phyloP scores from a whole-genome alignment of 228 moss, liverwort and hornwort genomes.

The Sphagnum magellanicum region DNA sequence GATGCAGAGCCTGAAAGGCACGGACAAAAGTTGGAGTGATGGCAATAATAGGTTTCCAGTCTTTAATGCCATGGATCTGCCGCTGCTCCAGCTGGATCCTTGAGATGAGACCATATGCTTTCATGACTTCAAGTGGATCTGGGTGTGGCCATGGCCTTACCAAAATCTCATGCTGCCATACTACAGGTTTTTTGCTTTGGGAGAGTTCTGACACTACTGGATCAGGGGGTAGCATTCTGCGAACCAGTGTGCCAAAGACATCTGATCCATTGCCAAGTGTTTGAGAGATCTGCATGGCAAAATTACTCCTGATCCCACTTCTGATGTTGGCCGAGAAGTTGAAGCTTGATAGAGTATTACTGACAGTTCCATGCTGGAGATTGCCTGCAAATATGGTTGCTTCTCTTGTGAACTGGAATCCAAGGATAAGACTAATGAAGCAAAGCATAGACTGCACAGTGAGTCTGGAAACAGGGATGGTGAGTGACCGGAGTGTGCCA shows the following conservation, averaged over 20 bases:
- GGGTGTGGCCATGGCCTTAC: constrained; percentile 86
- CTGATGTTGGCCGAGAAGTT: constrained; percentile 7
- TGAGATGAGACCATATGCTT: constrained; percentile 48
- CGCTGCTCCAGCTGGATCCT: constrained; percentile 73
- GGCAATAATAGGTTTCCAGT: constrained; percentile 58
- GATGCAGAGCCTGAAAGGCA: constrained; percentile 75
- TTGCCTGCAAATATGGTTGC: constrained; percentile 21
- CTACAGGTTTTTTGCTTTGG: constrained; percentile 26
- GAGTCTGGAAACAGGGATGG: constrained; percentile 26
- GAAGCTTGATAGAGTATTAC: constrained; percentile 2
- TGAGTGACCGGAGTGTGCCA: constrained; percentile 25
- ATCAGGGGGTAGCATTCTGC: constrained; percentile 6
- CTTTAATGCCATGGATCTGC: constrained; percentile 29
- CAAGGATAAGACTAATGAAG: constrained; percentile 60
- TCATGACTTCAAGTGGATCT: constrained; percentile 56
- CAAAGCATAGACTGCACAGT: constrained; percentile 54
- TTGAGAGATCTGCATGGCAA: background rate
- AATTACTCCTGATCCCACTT: background rate
- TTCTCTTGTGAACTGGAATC: constrained; percentile 72
- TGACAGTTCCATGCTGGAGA: constrained; percentile 14
- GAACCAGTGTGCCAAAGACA: background rate
- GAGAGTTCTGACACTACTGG: too few species aligned
- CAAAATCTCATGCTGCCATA: constrained; percentile 72
- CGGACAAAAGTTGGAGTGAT: constrained; percentile 80
- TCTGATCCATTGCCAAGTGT: background rate